Evolutionary conservation across 2,329 filamentous ascomycete genomes (phyloP), one percentile per base, ranked within the genome.

Genomic region (Leptographium lundbergii): DNA sequence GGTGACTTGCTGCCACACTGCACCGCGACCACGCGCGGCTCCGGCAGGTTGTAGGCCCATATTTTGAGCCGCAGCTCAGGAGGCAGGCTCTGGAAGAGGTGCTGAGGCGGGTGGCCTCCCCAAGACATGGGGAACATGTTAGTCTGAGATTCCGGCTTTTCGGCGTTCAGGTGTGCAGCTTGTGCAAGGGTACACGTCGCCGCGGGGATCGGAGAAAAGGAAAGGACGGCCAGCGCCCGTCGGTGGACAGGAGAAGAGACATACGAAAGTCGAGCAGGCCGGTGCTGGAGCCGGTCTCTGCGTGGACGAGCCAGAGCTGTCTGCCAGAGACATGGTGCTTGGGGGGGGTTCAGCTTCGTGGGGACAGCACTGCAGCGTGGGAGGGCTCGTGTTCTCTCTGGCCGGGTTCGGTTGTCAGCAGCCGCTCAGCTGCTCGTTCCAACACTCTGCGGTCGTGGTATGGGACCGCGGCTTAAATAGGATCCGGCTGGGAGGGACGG

Each of bases 1-100:
- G 48, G 29, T 5, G 56, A 52, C 11, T 10, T 45, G 14, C 50
- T 32, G 2, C 62, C 63, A 52, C 74, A 77, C 50, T 68, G 69
- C 34, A 78, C 67, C 1, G 74, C 70, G 29, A 79, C 72, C 55
- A 79, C 67, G 36, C 77, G 75, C 13, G 72, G 66, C 17, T 66
- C 65, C 0, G 75, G 73, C 22, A 77, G 66, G 63, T 71, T 77
- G 63, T 74, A 69, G 48, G 69, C 68, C 77, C 77, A 79, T 55
- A 79, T 76, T 59, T 71, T 74, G 27, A 78, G 67, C 13, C 77
- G 74, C 19, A 79, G 67, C 63, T 79, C 77, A 14, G 71, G 64
- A 1, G 77, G 77, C 1, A 79, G 74, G 50, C 65, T 66, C 22
- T 69, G 61, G 62, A 79, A 79, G 55, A 69, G 64, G 53, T 67